Percentiles rank a stretch among this genome's conserved stretches.
phyloP scores from a whole-genome alignment of 768 basidiomycete genomes.

The Mycena capillaripes region DNA sequence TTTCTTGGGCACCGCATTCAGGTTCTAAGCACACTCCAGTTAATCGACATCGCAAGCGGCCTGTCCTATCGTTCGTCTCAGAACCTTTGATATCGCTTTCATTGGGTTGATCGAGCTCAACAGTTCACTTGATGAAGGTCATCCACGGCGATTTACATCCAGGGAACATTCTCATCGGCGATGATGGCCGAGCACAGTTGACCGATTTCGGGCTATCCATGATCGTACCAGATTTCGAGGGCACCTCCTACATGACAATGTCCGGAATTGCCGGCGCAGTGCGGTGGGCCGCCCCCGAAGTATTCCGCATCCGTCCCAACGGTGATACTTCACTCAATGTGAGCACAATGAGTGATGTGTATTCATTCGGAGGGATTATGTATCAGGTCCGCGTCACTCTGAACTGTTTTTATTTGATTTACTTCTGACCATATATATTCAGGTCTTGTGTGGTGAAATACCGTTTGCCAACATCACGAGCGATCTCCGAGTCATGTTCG shows the following conservation, averaged over 20 bases:
- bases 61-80: constrained; percentile 2
- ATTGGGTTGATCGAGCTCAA: not conserved
- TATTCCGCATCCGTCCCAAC: not conserved
- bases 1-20: no score
- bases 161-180: constrained; percentile 9
- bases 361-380: constrained; percentile 18
- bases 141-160: constrained; percentile 24
- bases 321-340: constrained; percentile 3
- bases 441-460: constrained; percentile 6
- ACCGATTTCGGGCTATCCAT: constrained; percentile 15
- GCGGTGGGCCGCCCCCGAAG: constrained; percentile 15
- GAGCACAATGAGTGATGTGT: constrained; percentile 15
- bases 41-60: not conserved
- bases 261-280: constrained; percentile 2
- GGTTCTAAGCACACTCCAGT: not conserved
- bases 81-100: no score
- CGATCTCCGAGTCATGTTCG: not conserved
- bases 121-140: constrained; percentile 10
- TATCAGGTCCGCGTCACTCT: constrained; percentile 9
- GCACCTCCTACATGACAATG: constrained; percentile 8
- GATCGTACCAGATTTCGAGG: constrained; percentile 19
- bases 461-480: not conserved
- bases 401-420: no score
- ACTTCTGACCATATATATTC: not conserved
- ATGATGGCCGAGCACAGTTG: not conserved